phyloP scores from a whole-genome alignment of 108 stramenopile species.

The Discostella stelligeroides region DNA sequence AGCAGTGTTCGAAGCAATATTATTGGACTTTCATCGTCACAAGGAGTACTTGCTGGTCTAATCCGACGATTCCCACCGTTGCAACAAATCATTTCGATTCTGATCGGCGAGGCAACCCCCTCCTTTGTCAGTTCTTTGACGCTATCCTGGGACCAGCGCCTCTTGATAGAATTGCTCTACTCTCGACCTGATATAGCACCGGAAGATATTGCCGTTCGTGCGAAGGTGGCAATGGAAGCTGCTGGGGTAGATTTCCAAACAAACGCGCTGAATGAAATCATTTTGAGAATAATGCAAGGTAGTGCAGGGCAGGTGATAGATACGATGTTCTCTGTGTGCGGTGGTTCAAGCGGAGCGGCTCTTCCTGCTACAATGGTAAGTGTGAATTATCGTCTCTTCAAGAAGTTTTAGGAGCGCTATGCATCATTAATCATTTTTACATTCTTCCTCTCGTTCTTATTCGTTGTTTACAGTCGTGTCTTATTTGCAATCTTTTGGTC shows the following conservation, averaged over 20 bases:
- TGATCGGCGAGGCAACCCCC: conserved; percentile 17
- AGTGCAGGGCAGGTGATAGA: conserved; percentile 60
- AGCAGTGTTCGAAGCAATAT: too few species aligned
- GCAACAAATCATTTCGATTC: conserved; percentile 31
- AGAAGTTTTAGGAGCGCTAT: too few species aligned
- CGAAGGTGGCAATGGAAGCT: conserved; percentile 50
- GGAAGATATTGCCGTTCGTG: conserved; percentile 60
- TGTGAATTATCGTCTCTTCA: too few species aligned
- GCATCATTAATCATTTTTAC: conserved; percentile 4
- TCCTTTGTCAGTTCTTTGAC: conserved; percentile 1
- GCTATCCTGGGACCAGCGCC: conserved; percentile 60
- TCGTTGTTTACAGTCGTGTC: conserved; percentile 43
- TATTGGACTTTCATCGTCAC: conserved; percentile 1
- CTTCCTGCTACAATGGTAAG: conserved; percentile 80
- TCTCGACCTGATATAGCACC: conserved; percentile 58
- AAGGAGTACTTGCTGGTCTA: conserved; percentile 8
- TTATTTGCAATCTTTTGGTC: conserved; percentile 63
- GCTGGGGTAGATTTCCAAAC: conserved; percentile 2
- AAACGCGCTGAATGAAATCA: conserved; percentile 32
- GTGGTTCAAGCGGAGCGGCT: conserved; percentile 76
- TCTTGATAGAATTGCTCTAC: conserved; percentile 76
- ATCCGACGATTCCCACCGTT: conserved; percentile 42
- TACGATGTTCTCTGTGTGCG: conserved; percentile 59
- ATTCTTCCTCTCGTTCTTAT: conserved; percentile 8
- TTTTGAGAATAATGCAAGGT: conserved; percentile 77